Conservation (phyloP, 805 yeast genomes). For the Nakazawaea wyomingensis region DNA sequence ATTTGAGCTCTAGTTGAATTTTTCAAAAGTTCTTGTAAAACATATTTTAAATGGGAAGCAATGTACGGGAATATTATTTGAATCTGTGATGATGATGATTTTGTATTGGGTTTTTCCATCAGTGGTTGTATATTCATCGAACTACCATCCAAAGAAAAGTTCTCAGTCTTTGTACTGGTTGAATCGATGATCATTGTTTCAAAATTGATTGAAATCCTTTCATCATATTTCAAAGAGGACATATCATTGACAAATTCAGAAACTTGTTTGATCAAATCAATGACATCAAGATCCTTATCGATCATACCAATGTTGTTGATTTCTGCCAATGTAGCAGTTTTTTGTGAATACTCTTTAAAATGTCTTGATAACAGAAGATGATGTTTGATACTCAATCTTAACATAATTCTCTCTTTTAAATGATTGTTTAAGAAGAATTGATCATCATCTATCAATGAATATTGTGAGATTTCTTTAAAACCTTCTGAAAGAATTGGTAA, state of each 20-base stretch:
- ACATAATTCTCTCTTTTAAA: constrained; percentile 76
- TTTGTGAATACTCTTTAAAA: constrained; percentile 25
- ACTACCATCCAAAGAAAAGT: constrained; percentile 21
- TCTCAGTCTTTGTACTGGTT: constrained; percentile 27
- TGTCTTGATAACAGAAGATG: constrained; percentile 59
- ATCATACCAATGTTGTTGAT: constrained; percentile 56
- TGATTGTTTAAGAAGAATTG: constrained; percentile 62
- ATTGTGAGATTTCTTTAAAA: constrained; percentile 49
- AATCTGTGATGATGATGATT: constrained; percentile 14
- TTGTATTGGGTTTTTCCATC: too few species aligned
- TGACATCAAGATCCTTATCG: constrained; percentile 60
- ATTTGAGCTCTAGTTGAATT: constrained; percentile 86
- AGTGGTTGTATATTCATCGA: too few species aligned
- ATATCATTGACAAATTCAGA: constrained; percentile 78
- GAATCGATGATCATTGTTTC: constrained; percentile 30
- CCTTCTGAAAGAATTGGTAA: constrained; percentile 80
- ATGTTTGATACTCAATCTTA: constrained; percentile 83
- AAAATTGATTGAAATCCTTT: constrained; percentile 54
- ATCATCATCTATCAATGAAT: constrained; percentile 20
- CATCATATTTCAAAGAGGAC: constrained; percentile 79
- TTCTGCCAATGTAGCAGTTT: constrained; percentile 29
- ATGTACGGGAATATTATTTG: constrained; percentile 76
- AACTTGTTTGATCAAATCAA: constrained; percentile 56
- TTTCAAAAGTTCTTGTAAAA: constrained; percentile 80
- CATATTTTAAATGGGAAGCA: constrained; percentile 82